Base-by-base conservation (phyloP, 2,329 filamentous ascomycete species). In the Orbilia brochopaga region DNA sequence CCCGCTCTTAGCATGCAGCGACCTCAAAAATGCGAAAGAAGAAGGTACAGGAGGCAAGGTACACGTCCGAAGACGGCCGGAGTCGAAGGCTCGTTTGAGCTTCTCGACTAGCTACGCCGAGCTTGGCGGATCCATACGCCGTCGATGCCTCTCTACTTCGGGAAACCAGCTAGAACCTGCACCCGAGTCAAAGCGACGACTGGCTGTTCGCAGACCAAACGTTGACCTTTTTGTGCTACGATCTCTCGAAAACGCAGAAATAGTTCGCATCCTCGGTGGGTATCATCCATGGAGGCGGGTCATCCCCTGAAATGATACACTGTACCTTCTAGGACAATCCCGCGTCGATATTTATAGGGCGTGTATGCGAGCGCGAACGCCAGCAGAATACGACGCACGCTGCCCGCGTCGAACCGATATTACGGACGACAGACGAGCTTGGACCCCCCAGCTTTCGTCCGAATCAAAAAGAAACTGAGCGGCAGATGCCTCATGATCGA, bases 261-360 rank as follows among this genome's bases (percentile, higher is more conserved):
- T 32, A 8, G 27, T 8, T 32, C 27, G 27, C 27, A 32, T 32
- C 3, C n/a, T 32, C 3, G 27, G 27, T 10, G 17, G 11, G 17
- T 19, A 15, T 19, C 11, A 48, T 48, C 19, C 5, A 5, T 11
- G 19, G 15, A 5, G 8, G 44, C 44, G 8, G 27, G 27, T 8
- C 8, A 23, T 48, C n/a, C 21, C 17, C 19, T 17, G 44, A 48
- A 15, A 23, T 4, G 19, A 48, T 19, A 48, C 17, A 48, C 44
- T 48, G 44, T 48, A 48, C 17, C 44, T 19, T 48, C 17, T 21
- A 48, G 44, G 44, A 48, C 44, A 42, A 42, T 42, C 4, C n/a
- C 4, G 44, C 17, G 44, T 21, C 3, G 2, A 23, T 23, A 19
- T 5, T 21, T 48, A 19, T 21, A 19, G 19, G 44, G 8, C 44